phyloP scores from a whole-genome alignment of 1,139 yeast genomes.

The Saccharomyces hybrid region DNA sequence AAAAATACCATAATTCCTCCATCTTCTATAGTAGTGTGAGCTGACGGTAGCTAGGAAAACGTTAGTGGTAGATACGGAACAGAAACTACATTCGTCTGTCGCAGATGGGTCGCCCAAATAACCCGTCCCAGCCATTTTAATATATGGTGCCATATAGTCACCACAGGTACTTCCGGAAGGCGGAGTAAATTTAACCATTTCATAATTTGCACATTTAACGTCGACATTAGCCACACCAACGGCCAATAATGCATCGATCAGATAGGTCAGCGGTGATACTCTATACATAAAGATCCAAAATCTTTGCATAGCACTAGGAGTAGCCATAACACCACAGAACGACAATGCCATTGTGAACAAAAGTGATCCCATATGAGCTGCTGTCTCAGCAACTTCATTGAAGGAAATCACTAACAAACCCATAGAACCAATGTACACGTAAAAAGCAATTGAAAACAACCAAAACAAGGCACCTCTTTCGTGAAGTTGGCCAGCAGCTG shows the following conservation, averaged over 20 bases:
- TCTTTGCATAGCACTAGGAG: constrained; percentile 49
- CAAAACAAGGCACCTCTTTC: constrained; percentile 65
- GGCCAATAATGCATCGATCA: constrained; percentile 46
- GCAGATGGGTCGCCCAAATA: constrained; percentile 41
- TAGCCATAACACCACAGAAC: constrained; percentile 78
- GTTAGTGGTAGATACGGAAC: constrained; percentile 45
- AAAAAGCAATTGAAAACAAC: constrained; percentile 50
- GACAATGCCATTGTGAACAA: constrained; percentile 60
- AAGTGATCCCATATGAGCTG: constrained; percentile 60
- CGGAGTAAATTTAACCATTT: constrained; percentile 42
- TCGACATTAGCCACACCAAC: constrained; percentile 46
- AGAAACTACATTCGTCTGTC: constrained; percentile 45
- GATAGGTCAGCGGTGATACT: constrained; percentile 57
- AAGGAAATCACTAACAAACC: constrained; percentile 50
- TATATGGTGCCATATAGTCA: constrained; percentile 43
- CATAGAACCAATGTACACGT: constrained; percentile 53
- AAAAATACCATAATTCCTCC: constrained; percentile 67
- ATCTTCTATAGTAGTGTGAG: constrained; percentile 42
- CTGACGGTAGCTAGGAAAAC: constrained; percentile 41
- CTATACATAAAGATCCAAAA: constrained; percentile 61
- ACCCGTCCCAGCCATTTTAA: constrained; percentile 46
- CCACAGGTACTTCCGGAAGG: constrained; percentile 47
- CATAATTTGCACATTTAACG: constrained; percentile 43
- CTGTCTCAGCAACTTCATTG: constrained; percentile 60
- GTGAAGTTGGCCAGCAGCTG: constrained; percentile 43